These are phyloP conservation scores for Russula ochroleuca DNA, from an alignment of 768 basidiomycete genomes.

Conservation along the genomic window DNA sequence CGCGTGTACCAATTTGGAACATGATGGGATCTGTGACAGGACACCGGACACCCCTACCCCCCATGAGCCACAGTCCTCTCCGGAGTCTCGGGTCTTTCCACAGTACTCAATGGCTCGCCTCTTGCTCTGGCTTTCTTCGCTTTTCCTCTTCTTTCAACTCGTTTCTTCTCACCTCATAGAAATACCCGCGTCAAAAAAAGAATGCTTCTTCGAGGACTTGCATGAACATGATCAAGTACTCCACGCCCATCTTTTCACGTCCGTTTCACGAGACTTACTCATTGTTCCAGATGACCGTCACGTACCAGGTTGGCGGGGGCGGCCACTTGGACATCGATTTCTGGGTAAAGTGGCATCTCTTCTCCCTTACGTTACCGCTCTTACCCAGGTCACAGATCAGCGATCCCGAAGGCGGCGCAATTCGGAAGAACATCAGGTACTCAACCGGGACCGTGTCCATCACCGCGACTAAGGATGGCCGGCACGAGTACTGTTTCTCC, in stretches of 20 bases:
- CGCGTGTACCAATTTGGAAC: slow-evolving; percentile 30
- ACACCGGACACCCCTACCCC: slow-evolving; percentile 15
- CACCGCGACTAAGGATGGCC: slow-evolving; percentile 82
- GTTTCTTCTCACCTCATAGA: slow-evolving; percentile 66
- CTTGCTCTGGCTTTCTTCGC: slow-evolving; percentile 42
- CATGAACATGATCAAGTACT: slow-evolving; percentile 83
- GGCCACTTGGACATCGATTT: slow-evolving; percentile 98
- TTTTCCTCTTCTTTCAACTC: slow-evolving; percentile 35
- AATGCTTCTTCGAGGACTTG: slow-evolving; percentile 95
- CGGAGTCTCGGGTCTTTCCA: slow-evolving; percentile 15
- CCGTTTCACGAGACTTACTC: not conserved
- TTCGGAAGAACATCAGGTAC: slow-evolving; percentile 80
- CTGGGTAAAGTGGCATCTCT: slow-evolving; percentile 53
- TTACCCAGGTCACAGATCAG: slow-evolving; percentile 52
- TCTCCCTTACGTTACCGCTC: not conserved
- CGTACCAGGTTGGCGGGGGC: slow-evolving; percentile 97
- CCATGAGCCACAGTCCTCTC: not conserved
- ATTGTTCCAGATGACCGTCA: slow-evolving; percentile 84
- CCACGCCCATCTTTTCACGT: not conserved
- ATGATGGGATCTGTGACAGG: slow-evolving; percentile 14
- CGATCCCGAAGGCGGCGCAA: slow-evolving; percentile 62
- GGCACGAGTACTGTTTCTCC: slow-evolving; percentile 95
- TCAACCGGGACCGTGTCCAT: slow-evolving; percentile 86
- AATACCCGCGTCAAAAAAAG: slow-evolving; percentile 74
- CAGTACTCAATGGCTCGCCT: slow-evolving; percentile 38